phyloP scores from a whole-genome alignment of 2,329 filamentous ascomycete genomes.

The Colletotrichum eleusines region DNA sequence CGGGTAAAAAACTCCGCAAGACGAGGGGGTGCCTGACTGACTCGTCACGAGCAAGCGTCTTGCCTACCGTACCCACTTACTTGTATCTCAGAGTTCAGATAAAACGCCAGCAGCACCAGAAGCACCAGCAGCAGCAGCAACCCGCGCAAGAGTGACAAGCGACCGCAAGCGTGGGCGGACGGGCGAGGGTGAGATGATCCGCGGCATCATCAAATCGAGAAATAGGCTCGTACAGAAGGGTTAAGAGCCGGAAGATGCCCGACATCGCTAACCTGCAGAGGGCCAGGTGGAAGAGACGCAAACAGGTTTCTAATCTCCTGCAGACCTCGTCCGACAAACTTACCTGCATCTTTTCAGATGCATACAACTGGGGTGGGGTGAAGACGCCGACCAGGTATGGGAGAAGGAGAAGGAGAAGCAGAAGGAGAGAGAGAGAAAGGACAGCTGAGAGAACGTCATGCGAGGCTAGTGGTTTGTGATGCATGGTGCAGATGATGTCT shows the following conservation, averaged over 20 bases:
- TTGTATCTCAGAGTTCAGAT: not conserved
- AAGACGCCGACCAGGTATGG: not conserved
- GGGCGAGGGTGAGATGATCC: not conserved
- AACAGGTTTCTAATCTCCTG: not conserved
- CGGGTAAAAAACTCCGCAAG: not conserved
- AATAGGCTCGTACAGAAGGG: not conserved
- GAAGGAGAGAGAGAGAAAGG: not conserved
- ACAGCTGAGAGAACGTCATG: not conserved
- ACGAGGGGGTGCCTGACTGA: not conserved
- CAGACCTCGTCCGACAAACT: not conserved
- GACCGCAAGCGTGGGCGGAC: not conserved
- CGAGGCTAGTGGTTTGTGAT: constrained; percentile 8
- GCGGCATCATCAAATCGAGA: not conserved
- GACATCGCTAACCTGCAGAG: not conserved
- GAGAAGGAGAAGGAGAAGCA: not conserved
- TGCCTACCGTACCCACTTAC: not conserved
- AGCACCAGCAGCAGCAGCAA: not conserved
- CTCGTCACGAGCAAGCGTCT: constrained; percentile 10
- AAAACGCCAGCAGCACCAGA: not conserved
- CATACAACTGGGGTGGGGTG: not conserved
- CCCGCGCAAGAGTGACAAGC: not conserved
- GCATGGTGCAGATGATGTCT: constrained; percentile 1
- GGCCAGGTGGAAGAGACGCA: not conserved
- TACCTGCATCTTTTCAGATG: not conserved
- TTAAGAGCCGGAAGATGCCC: not conserved